Evolutionary conservation across 2,329 filamentous ascomycete species (phyloP).

Genomic region (Verticillium dahliae): DNA sequence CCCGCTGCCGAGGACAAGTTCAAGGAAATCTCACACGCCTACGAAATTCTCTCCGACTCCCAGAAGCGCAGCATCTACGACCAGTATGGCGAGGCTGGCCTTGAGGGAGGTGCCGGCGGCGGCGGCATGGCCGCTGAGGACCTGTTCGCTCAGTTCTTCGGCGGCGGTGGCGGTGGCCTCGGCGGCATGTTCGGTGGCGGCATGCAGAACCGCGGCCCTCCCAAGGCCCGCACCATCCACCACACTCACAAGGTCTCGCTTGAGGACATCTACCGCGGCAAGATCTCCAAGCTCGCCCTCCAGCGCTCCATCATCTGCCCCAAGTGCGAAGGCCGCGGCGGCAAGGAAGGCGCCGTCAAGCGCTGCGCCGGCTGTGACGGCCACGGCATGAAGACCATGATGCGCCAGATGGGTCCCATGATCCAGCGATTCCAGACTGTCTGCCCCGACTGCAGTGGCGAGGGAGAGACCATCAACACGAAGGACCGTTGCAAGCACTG

Average conservation of each 20-base stretch:
- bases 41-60: constrained; percentile 86
- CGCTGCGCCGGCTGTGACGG: constrained; percentile 88
- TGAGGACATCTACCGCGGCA: constrained; percentile 96
- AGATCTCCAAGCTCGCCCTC: constrained; percentile 93
- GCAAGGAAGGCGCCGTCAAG: constrained; percentile 97
- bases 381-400: constrained; percentile 99
- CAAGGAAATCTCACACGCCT: constrained; percentile 94
- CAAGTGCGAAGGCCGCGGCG: constrained; percentile 88
- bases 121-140: constrained; percentile 93
- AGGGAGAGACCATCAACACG: constrained; percentile 93
- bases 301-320: constrained; percentile 97
- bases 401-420: constrained; percentile 99
- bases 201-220: constrained; percentile 72
- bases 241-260: constrained; percentile 98
- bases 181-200: constrained; percentile 73
- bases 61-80: constrained; percentile 93
- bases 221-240: constrained; percentile 90
- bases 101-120: constrained; percentile 77
- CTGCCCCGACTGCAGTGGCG: constrained; percentile 95
- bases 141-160: constrained; percentile 95
- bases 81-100: constrained; percentile 93
- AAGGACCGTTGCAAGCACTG: constrained; percentile 98
- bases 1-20: constrained; percentile 94
- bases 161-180: constrained; percentile 65
- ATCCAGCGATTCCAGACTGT: constrained; percentile 99